Conservation (phyloP, 257 asterid genomes). For the Cynanchum wilfordii region DNA sequence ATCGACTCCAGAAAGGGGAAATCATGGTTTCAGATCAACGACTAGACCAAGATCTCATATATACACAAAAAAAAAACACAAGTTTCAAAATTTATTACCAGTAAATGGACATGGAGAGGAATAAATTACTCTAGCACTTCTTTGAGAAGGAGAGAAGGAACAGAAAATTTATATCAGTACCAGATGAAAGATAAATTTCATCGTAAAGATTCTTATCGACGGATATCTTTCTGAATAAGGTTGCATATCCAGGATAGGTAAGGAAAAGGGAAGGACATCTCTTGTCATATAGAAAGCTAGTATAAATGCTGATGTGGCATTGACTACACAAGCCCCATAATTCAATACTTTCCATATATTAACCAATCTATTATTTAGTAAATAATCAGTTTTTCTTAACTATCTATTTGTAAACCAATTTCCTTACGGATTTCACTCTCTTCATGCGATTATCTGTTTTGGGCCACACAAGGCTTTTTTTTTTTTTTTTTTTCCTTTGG, state of each 20-base stretch:
- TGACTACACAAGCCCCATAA: not conserved
- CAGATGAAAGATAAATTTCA: constrained; percentile 1
- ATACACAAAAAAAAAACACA: not conserved
- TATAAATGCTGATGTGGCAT: not conserved
- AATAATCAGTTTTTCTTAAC: not conserved
- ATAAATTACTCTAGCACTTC: constrained; percentile 2
- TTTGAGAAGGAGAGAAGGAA: not conserved
- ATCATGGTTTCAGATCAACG: not conserved
- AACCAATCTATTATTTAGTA: not conserved
- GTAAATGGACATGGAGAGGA: not conserved
- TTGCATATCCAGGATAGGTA: not conserved
- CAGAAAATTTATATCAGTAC: constrained; percentile 7
- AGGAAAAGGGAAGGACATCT: not conserved
- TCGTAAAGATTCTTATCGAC: not conserved
- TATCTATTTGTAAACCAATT: not conserved
- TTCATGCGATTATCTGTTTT: not conserved
- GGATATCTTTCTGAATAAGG: not conserved
- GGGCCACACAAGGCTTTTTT: not conserved
- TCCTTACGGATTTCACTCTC: not conserved
- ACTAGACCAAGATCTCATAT: not conserved
- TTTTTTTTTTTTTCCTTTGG: not conserved
- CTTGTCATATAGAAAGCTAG: not conserved
- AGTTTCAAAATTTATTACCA: not conserved
- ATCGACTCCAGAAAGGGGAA: not conserved
- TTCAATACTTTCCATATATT: not conserved